Conservation (phyloP, 2,329 filamentous ascomycete species). For the Knufia fluminis region DNA sequence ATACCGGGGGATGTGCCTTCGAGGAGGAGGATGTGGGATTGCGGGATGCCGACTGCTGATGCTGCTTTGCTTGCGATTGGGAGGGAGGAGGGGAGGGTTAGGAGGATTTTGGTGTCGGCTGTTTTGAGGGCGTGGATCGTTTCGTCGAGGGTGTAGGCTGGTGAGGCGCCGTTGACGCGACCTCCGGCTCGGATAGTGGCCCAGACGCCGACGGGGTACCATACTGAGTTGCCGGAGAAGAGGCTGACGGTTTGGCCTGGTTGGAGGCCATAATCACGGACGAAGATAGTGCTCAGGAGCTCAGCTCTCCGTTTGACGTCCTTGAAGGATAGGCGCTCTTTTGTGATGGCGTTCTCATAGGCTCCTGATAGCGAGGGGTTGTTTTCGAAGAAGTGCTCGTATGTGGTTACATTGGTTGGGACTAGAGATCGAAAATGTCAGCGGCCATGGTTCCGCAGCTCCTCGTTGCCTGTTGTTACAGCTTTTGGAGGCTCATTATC, state of each 20-base stretch:
- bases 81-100: slow-evolving; percentile 48
- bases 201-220: slow-evolving; percentile 57
- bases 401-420: slow-evolving; percentile 8
- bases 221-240: slow-evolving; percentile 57
- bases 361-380: slow-evolving; percentile 27
- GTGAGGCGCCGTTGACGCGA: slow-evolving; percentile 52
- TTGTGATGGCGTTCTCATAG: slow-evolving; percentile 51
- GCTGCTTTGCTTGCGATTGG: slow-evolving; percentile 47
- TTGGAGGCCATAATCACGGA: slow-evolving; percentile 45
- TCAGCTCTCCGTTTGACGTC: slow-evolving; percentile 50
- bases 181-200: slow-evolving; percentile 46
- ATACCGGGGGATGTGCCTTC: slow-evolving; percentile 45
- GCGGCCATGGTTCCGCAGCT: no score
- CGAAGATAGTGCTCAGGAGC: slow-evolving; percentile 51
- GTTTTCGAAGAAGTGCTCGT: slow-evolving; percentile 7
- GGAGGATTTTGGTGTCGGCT: slow-evolving; percentile 47
- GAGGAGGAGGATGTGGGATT: slow-evolving; percentile 45
- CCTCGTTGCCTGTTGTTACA: no score
- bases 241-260: slow-evolving; percentile 49
- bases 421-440: slow-evolving; percentile 3
- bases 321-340: slow-evolving; percentile 48
- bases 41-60: slow-evolving; percentile 43
- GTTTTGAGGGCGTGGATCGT: slow-evolving; percentile 56
- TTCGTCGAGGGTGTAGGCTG: slow-evolving; percentile 59
- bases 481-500: no score